These are phyloP conservation scores for Vaccinium darrowii DNA, from an alignment of 148 eudicot genomes.

Conservation along the genomic window DNA sequence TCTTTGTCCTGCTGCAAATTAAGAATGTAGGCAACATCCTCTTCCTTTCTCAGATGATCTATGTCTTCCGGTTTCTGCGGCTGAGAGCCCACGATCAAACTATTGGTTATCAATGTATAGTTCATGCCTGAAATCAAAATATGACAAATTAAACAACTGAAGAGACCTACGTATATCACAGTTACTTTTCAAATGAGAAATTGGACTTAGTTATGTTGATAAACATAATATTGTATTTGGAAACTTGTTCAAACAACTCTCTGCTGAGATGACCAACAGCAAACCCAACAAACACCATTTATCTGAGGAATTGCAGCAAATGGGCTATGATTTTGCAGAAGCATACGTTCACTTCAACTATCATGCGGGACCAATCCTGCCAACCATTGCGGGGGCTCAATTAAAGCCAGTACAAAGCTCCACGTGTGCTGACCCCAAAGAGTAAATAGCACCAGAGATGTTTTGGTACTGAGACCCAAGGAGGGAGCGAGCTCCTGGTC, in stretches of 20 bases:
- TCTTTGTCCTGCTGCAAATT: slow-evolving; percentile 96
- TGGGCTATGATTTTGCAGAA: background rate
- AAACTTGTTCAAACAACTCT: background rate
- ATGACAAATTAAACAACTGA: slow-evolving; percentile 14
- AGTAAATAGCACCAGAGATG: no score
- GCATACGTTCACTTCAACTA: background rate
- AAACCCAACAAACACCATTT: background rate
- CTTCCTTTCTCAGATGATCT: slow-evolving; percentile 73
- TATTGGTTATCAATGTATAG: slow-evolving; percentile 69
- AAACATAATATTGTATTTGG: background rate
- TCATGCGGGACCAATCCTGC: no score
- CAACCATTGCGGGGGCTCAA: no score
- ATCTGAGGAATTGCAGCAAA: background rate
- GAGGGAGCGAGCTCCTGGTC: no score
- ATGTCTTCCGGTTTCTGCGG: slow-evolving; percentile 94
- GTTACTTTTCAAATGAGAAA: background rate
- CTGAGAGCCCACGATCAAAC: slow-evolving; percentile 93
- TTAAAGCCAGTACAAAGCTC: no score
- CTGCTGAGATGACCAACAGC: background rate
- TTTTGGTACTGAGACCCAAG: no score
- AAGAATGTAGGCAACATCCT: slow-evolving; percentile 73
- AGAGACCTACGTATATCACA: background rate
- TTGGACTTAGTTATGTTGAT: background rate
- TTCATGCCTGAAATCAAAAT: slow-evolving; percentile 70
- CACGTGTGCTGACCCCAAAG: no score